A percentile compares a stretch with the other conserved stretches of the same genome.
These are phyloP conservation scores for Salvia hispanica DNA, from an alignment of 257 asterid genomes.

Conservation along the genomic window DNA sequence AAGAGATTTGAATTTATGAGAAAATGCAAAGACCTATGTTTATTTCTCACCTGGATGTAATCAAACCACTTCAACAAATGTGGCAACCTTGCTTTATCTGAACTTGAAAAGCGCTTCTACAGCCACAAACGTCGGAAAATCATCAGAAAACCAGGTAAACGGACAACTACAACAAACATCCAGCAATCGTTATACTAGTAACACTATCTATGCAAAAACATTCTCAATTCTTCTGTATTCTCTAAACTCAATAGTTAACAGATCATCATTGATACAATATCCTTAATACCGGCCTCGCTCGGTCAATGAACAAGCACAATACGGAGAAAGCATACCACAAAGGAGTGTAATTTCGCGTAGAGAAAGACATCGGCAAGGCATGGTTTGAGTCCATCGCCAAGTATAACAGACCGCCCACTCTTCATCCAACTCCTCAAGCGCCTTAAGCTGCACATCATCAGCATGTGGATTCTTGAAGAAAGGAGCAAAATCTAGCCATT, in stretches of 20 bases:
- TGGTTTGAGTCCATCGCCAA: constrained; percentile 59
- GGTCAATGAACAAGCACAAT: not conserved
- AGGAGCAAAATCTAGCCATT: constrained; percentile 55
- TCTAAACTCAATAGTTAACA: not conserved
- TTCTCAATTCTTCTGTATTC: not conserved
- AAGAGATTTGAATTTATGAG: not conserved
- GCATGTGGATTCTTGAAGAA: constrained; percentile 42
- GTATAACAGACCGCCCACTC: constrained; percentile 65
- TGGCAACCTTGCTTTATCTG: constrained; percentile 64
- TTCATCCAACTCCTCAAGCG: constrained; percentile 62
- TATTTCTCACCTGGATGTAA: constrained; percentile 71
- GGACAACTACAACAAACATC: not conserved
- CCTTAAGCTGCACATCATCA: constrained; percentile 28
- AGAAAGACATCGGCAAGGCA: constrained; percentile 72
- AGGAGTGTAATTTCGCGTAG: constrained; percentile 63
- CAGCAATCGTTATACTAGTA: not conserved
- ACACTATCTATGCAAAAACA: not conserved
- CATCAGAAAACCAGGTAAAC: constrained; percentile 7
- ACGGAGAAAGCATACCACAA: constrained; percentile 50
- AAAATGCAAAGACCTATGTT: not conserved
- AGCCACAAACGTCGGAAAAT: constrained; percentile 13
- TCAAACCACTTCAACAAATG: constrained; percentile 83
- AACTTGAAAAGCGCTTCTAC: constrained; percentile 61
- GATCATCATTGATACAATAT: not conserved
- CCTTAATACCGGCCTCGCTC: too few species aligned